Evolutionary conservation across 306 rosid species (phyloP), one percentile per base, ranked within the genome.

Genomic region (Medicago arabica): DNA sequence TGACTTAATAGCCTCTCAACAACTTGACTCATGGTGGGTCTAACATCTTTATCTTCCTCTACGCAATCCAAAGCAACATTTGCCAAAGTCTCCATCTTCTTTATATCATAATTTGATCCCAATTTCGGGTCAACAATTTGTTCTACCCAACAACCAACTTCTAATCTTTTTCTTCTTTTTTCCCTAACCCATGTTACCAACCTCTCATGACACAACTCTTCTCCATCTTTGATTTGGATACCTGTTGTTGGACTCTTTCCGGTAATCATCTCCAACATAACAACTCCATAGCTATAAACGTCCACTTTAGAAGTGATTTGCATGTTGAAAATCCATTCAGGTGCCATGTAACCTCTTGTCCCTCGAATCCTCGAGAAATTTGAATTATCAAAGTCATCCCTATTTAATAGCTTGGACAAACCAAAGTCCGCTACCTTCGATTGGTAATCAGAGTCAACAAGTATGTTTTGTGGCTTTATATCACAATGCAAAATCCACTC

Each of bases 401-500:
- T 69, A 2, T 82, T 80, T 3, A 44, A 9, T 4, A 67, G 61
- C 61, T 69, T 69, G 9, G 74, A 69, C 16, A 69, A 16, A 31
- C 74, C 74, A 16, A 69, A 69, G 47, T 69, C 74, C 0, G 74
- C 74, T 46, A 69, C 74, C 43, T 69, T 69, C 3, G 74, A 60
- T 46, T 69, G 74, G 44, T 25, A 69, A 69, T 49, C 74, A n/a
- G 44, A 69, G 8, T 69, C 74, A 69, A 69, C 9, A 16, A 69
- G 74, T 15, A 69, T 49, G 16, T 69, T 69, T 9, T 69, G 61
- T 0, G 74, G 74, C 41, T 69, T 72, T 55, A 72, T 72, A 55
- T 72, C 88, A 28, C 87, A 87, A 14, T 85, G 91, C 36, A 87
- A 53, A 71, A 85, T 68, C 91, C 91, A 87, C 63, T 87, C 91